phyloP scores from a whole-genome alignment of 1,139 yeast species.

The Saccharomyces hybrid region DNA sequence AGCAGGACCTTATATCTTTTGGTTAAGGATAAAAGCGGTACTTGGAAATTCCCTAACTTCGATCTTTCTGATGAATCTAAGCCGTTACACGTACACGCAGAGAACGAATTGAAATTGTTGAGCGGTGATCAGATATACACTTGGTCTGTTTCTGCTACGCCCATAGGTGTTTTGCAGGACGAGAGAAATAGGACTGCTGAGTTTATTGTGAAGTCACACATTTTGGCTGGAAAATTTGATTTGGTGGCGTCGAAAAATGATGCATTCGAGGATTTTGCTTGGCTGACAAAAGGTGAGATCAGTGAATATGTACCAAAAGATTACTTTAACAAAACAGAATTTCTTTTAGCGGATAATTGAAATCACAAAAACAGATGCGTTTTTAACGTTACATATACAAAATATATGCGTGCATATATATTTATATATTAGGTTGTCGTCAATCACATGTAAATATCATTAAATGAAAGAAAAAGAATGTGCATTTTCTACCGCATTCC shows the following conservation, averaged over 20 bases:
- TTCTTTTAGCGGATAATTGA: constrained; percentile 36
- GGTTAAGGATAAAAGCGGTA: constrained; percentile 38
- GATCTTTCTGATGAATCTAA: constrained; percentile 34
- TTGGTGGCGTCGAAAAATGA: constrained; percentile 38
- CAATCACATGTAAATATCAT: constrained; percentile 8
- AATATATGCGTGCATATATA: background rate
- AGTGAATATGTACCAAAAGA: constrained; percentile 44
- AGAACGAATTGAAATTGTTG: constrained; percentile 57
- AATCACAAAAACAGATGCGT: background rate
- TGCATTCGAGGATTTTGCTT: constrained; percentile 46
- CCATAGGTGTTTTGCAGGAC: constrained; percentile 59
- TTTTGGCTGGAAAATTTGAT: constrained; percentile 75
- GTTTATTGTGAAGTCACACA: constrained; percentile 79
- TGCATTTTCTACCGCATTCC: background rate
- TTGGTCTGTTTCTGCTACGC: constrained; percentile 84
- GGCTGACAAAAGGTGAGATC: constrained; percentile 84
- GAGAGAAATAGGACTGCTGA: constrained; percentile 29
- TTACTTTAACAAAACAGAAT: constrained; percentile 50
- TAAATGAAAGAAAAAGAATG: background rate
- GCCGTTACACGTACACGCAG: constrained; percentile 69
- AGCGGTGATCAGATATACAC: constrained; percentile 78
- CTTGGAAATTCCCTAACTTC: constrained; percentile 78
- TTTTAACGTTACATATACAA: background rate
- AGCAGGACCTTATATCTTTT: constrained; percentile 74
- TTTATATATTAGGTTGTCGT: background rate